phyloP scores from a whole-genome alignment of 2,329 filamentous ascomycete genomes.

The Blastomyces percursus region DNA sequence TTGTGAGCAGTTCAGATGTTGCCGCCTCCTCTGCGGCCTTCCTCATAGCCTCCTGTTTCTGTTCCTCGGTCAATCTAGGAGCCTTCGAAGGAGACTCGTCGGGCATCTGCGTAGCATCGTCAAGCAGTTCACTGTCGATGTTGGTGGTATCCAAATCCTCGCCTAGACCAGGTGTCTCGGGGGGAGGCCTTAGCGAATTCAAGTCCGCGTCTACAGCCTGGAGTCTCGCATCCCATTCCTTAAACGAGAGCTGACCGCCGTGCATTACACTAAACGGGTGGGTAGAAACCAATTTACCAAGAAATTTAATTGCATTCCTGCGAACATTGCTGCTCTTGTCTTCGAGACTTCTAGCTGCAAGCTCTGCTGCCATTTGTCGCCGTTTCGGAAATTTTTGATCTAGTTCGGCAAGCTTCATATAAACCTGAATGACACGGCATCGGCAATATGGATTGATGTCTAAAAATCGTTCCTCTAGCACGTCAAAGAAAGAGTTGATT shows the following conservation, averaged over 20 bases:
- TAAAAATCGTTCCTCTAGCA: constrained; percentile 88
- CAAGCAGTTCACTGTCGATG: constrained; percentile 66
- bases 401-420: constrained; percentile 82
- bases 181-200: constrained; percentile 67
- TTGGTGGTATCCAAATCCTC: constrained; percentile 53
- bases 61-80: constrained; percentile 62
- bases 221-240: constrained; percentile 74
- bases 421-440: constrained; percentile 85
- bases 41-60: constrained; percentile 59
- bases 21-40: constrained; percentile 80
- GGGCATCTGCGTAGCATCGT: constrained; percentile 76
- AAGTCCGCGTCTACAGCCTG: constrained; percentile 76
- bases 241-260: constrained; percentile 70
- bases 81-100: constrained; percentile 54
- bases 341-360: constrained; percentile 79
- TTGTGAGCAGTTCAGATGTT: constrained; percentile 76
- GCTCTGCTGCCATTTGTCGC: constrained; percentile 73
- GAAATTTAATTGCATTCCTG: constrained; percentile 84
- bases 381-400: constrained; percentile 93
- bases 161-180: constrained; percentile 59
- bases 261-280: constrained; percentile 92
- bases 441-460: constrained; percentile 96
- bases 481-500: constrained; percentile 93
- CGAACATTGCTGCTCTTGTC: constrained; percentile 98
- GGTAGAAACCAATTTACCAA: constrained; percentile 78